Evolutionary conservation across 352 stramenopile species (phyloP).

Genomic region (Pythium scleroteichum): DNA sequence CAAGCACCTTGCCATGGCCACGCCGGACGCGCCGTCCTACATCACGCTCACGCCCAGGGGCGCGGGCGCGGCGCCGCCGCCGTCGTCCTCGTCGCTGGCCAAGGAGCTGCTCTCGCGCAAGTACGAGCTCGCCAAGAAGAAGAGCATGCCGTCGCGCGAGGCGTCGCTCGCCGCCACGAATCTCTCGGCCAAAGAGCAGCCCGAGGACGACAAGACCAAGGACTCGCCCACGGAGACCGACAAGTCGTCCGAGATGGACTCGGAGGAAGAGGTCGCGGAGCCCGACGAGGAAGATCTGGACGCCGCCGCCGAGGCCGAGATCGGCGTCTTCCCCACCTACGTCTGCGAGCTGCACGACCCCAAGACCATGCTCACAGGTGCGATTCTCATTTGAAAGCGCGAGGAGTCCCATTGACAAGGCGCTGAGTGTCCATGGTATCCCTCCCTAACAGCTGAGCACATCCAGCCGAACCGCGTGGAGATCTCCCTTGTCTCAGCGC

Average conservation of each 20-base stretch:
- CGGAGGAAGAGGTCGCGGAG: constrained; percentile 26
- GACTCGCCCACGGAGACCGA: constrained; percentile 31
- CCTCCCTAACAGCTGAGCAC: constrained; percentile 56
- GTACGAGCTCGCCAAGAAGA: constrained; percentile 30
- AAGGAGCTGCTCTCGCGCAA: constrained; percentile 30
- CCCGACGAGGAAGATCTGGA: constrained; percentile 36
- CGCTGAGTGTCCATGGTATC: background rate
- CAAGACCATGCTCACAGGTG: constrained; percentile 70
- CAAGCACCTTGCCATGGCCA: background rate
- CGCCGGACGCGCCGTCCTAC: constrained; percentile 21
- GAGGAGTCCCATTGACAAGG: no score
- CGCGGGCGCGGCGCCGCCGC: constrained; percentile 19
- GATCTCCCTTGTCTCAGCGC: constrained; percentile 42
- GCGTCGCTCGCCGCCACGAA: constrained; percentile 4
- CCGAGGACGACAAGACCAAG: constrained; percentile 14
- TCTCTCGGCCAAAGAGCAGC: constrained; percentile 13
- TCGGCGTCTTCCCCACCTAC: constrained; percentile 58
- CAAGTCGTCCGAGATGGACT: constrained; percentile 33
- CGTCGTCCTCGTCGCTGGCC: constrained; percentile 26
- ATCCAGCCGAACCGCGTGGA: constrained; percentile 60
- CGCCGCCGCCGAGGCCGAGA: constrained; percentile 28
- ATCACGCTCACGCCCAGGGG: constrained; percentile 35
- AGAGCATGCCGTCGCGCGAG: constrained; percentile 14
- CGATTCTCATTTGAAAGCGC: no score
- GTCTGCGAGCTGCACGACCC: constrained; percentile 78